Percentiles rank a stretch among this genome's conserved stretches.
phyloP scores from a whole-genome alignment of 2,329 filamentous ascomycete species.

The Sporothrix protearum region DNA sequence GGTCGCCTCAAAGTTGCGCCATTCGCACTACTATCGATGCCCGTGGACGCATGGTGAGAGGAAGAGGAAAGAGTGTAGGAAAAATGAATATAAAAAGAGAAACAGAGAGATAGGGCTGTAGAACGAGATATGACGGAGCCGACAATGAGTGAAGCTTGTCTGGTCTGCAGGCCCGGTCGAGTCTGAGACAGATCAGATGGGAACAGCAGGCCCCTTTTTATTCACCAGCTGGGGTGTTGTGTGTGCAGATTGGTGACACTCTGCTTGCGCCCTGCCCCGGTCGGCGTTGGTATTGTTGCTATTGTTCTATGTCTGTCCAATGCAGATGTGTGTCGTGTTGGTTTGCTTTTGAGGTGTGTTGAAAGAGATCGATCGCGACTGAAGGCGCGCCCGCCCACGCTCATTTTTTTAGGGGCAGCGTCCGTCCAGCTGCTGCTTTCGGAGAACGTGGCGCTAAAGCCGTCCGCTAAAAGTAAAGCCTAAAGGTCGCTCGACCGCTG shows the following conservation, averaged over 20 bases:
- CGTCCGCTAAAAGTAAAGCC: too few species aligned
- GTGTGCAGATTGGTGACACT: not conserved
- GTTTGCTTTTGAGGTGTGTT: not conserved
- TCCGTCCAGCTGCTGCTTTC: not conserved
- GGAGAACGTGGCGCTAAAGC: constrained; percentile 2
- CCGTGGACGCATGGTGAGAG: not conserved
- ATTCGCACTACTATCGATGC: not conserved
- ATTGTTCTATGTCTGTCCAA: constrained; percentile 3
- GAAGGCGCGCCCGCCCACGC: not conserved
- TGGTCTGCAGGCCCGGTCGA: not conserved
- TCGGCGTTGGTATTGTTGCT: constrained; percentile 6
- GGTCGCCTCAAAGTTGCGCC: not conserved
- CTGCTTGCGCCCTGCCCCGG: not conserved
- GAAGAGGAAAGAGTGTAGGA: not conserved
- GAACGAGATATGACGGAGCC: not conserved
- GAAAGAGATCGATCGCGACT: constrained; percentile 4
- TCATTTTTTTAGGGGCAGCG: not conserved
- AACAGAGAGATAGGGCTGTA: not conserved
- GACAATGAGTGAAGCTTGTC: not conserved
- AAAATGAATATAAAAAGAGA: not conserved
- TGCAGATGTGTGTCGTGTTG: not conserved
- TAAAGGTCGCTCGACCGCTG: not conserved
- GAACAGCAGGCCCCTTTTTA: not conserved
- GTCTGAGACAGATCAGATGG: not conserved
- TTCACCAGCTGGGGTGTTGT: not conserved